Evolutionary conservation across 768 basidiomycete genomes (phyloP).

Genomic region (Porpolomopsis calyptriformis): DNA sequence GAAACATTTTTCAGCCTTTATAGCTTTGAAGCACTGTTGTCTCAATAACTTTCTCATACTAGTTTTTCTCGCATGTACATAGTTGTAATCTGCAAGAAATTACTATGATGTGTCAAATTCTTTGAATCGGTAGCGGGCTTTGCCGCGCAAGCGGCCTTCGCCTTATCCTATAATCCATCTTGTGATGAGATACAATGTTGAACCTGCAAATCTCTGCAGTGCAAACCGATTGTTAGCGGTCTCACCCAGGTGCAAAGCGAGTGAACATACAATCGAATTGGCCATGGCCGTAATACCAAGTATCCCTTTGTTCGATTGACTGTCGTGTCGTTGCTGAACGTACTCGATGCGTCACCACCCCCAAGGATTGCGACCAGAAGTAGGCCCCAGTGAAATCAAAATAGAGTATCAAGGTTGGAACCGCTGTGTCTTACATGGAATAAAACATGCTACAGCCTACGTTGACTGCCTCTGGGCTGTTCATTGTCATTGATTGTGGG

Average conservation of each 20-base stretch:
- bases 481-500: too few relatives aligned
- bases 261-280: slow-evolving; percentile 39
- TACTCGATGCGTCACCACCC: slow-evolving; percentile 42
- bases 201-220: slow-evolving; percentile 22
- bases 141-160: too few relatives aligned
- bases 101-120: too few relatives aligned
- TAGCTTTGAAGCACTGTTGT: too few relatives aligned
- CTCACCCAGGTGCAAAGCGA: neutral
- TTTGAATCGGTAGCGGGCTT: too few relatives aligned
- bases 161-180: slow-evolving; percentile 21
- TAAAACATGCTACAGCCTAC: too few relatives aligned
- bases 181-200: slow-evolving; percentile 22
- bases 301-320: slow-evolving; percentile 60
- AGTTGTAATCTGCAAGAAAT: too few relatives aligned
- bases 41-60: too few relatives aligned
- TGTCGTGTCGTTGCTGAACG: slow-evolving; percentile 42
- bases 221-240: neutral
- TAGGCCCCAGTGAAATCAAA: slow-evolving; percentile 20
- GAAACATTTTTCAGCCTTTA: too few relatives aligned
- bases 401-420: neutral
- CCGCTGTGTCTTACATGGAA: slow-evolving; percentile 50
- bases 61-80: too few relatives aligned
- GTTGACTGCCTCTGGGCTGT: too few relatives aligned
- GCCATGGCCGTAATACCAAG: slow-evolving; percentile 75
- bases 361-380: slow-evolving; percentile 61